Evolutionary conservation across 2,329 filamentous ascomycete species (phyloP).

Genomic region (Neonectria hederae): DNA sequence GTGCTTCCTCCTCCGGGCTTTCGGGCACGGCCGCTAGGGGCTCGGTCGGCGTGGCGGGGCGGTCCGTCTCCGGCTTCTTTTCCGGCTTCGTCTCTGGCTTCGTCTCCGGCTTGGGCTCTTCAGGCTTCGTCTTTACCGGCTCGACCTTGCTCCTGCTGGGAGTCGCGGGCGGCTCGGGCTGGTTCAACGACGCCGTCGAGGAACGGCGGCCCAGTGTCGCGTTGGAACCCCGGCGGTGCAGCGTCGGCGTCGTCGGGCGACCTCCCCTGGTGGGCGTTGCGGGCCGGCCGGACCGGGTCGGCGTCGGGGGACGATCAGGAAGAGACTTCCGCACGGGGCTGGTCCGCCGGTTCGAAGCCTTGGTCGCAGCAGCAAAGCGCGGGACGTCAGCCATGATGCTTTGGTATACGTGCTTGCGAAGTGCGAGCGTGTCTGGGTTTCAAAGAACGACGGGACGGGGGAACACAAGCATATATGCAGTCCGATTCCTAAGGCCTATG

Average conservation of each 20-base stretch:
- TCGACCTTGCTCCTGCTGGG: constrained; percentile 7
- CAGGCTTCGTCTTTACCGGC: background rate
- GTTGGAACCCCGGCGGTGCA: constrained; percentile 28
- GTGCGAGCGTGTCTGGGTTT: background rate
- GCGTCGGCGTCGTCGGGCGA: constrained; percentile 34
- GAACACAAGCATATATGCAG: constrained; percentile 14
- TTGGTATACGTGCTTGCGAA: background rate
- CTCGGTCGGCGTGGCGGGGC: constrained; percentile 1
- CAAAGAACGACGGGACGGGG: background rate
- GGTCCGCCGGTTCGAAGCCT: constrained; percentile 30
- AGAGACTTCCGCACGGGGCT: constrained; percentile 31
- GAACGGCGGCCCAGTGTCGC: constrained; percentile 22
- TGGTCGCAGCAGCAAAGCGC: constrained; percentile 38
- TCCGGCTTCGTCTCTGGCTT: constrained; percentile 5
- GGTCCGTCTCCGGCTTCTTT: background rate
- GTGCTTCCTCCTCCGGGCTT: constrained; percentile 16
- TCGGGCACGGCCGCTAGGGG: constrained; percentile 32
- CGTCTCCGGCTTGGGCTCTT: constrained; percentile 9
- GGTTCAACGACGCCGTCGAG: constrained; percentile 29
- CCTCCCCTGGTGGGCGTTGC: constrained; percentile 28
- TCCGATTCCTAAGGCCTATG: background rate
- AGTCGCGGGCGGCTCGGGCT: constrained; percentile 20
- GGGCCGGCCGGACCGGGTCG: constrained; percentile 28
- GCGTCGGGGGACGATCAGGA: constrained; percentile 26
- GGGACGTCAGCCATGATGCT: constrained; percentile 27